Base-by-base conservation (phyloP, 148 eudicot genomes). In the Chenopodium formosanum region DNA sequence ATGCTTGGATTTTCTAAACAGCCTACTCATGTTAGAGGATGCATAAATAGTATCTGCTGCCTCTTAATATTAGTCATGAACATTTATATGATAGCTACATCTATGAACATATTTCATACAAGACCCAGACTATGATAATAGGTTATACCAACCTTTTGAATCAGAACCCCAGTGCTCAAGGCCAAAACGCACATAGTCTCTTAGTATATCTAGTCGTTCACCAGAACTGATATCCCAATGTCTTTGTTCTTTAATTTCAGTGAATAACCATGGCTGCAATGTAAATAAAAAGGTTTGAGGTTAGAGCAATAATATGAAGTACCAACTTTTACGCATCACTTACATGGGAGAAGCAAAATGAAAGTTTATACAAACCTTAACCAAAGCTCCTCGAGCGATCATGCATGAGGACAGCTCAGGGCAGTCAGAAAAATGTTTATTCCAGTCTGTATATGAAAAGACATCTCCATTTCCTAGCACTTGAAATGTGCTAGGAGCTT, bases 151-250 rank as follows among this genome's bases (percentile, higher is more conserved):
- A 94, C 99, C 99, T 91, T 94, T 97, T 60, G 98, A 70, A 80
- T 97, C 99, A 74, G 99, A 94, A 88, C 99, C 99, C 99, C 99
- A 97, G 80, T 97, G 99, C 83, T 97, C 84, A 77, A 97, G 93
- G 74, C 99, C 99, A 87, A 94, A 97, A 29, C 87, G 93, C 12
- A 89, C 98, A 82, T 92, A 97, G 86, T 94, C 94, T 85, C 90
- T 97, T 81, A 97, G 77, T 77, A 97, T 90, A 81, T 94, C 86
- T 19, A 97, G 81, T 23, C 99, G 89, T 78, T 97, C 99, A 40
- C 91, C 89, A 47, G 99, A 91, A 58, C 89, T 92, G 73, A 97
- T 97, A 82, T 97, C 99, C 99, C 99, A 97, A 71, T 92, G 89
- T 85, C 98, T 91, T 82, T 92, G 99, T 84, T 97, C 99, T 89